Evolutionary conservation across 2,329 filamentous ascomycete species (phyloP), one percentile per base, ranked within the genome.

Genomic region (Phaeosphaeriaceae sp.): DNA sequence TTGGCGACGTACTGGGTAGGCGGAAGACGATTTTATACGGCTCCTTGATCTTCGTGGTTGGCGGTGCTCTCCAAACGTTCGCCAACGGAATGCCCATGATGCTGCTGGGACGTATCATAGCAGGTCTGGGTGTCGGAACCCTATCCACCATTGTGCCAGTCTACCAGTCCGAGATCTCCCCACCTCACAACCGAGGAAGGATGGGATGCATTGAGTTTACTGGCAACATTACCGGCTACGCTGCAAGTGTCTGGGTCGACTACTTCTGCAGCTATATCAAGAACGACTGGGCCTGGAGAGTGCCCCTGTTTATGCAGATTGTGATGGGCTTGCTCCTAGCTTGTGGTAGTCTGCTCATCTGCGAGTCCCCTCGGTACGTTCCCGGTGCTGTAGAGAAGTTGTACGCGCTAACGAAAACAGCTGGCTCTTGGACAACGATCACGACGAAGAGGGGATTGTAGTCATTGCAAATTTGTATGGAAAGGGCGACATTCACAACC

Each of bases 381-480:
- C 48, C 24, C n/a, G 7, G 4, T 31, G 20, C n/a, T 27, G 4
- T 48, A 7, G 17, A 7, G 6, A 2, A 3, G 1, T 7, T 7
- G n/a, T 17, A 10, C 45, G 13, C 22, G 51, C 78, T 51, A 49
- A 55, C 53, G 40, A 17, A 47, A 9, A 25, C 65, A 95, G 94
- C 82, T 99, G 95, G 95, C 87, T 99, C 9, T 84, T 99, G 48
- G 95, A 99, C 75, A 97, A 97, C 74, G 95, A 99, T 69, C 91
- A 97, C 72, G 95, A 99, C 73, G 95, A 99, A 77, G 95, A 99
- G 78, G 95, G 95, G 53, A 97, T 99, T 79, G 90, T 97, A 25
- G 95, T 99, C 49, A 98, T 99, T 80, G 95, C 95, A 58, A 98
- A 98, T 75, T 84, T 99, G 7, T 98, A 98, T 72, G 95, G 95